Conservation (phyloP, 2,329 filamentous ascomycete species). For the Coniochaeta sp. region DNA sequence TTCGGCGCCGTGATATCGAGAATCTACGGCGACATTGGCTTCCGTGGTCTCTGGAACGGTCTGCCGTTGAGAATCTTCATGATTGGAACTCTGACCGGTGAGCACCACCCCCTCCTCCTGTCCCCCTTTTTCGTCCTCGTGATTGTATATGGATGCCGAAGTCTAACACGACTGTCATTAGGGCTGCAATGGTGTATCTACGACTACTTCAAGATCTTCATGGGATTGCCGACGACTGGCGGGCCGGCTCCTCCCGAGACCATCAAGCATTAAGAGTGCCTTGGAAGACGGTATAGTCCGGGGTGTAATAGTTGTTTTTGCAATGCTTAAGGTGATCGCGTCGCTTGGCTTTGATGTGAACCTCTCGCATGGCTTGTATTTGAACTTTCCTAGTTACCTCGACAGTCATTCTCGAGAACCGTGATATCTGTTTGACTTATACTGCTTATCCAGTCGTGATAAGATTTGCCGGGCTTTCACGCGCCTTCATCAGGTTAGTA, state of each 20-base stretch:
- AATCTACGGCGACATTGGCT: slow-evolving; percentile 84
- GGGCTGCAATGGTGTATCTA: slow-evolving; percentile 15
- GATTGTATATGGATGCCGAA: slow-evolving; percentile 55
- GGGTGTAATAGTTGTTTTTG: not conserved
- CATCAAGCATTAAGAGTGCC: slow-evolving; percentile 25
- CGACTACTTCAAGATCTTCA: slow-evolving; percentile 86
- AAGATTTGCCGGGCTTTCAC: not conserved
- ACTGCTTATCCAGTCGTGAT: not conserved
- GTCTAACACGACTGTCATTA: slow-evolving; percentile 47
- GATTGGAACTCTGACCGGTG: slow-evolving; percentile 72
- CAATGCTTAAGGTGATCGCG: not conserved
- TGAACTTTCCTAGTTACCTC: not conserved
- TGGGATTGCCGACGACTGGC: slow-evolving; percentile 79
- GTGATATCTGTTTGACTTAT: too few species aligned
- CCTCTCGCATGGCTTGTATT: not conserved
- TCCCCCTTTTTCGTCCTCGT: not conserved
- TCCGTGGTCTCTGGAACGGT: slow-evolving; percentile 82
- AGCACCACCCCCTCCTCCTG: too few species aligned
- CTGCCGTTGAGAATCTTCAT: slow-evolving; percentile 80
- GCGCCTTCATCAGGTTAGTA: not conserved
- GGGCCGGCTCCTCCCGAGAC: slow-evolving; percentile 46
- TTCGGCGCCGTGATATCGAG: slow-evolving; percentile 67
- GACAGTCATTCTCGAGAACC: not conserved
- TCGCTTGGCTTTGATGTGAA: not conserved
- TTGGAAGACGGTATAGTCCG: not conserved